These are phyloP conservation scores for Chaetomium sp. DNA, from an alignment of 2,329 filamentous ascomycete species.

Conservation along the genomic window DNA sequence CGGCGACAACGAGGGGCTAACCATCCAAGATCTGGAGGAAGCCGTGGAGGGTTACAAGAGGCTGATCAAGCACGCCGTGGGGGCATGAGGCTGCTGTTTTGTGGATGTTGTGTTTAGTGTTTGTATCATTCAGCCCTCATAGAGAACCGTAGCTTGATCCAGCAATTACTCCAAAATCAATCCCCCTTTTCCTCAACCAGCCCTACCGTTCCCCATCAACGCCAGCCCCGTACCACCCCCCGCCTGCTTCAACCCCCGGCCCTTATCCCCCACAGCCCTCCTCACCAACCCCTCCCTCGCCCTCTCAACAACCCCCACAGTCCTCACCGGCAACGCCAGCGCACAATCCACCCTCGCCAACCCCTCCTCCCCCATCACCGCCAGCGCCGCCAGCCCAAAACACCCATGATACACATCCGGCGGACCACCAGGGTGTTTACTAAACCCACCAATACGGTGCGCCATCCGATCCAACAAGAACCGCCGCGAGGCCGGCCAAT, in stretches of 20 bases:
- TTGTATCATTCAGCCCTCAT: background rate
- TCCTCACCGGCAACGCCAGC: slow-evolving; percentile 65
- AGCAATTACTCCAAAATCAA: background rate
- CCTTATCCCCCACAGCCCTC: slow-evolving; percentile 6
- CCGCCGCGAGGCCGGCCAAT: slow-evolving; percentile 54
- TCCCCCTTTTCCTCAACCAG: slow-evolving; percentile 9
- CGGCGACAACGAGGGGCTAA: slow-evolving; percentile 73
- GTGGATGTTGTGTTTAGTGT: background rate
- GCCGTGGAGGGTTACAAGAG: slow-evolving; percentile 75
- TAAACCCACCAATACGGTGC: slow-evolving; percentile 76
- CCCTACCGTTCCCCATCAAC: slow-evolving; percentile 15
- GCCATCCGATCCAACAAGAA: slow-evolving; percentile 84
- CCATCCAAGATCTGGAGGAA: slow-evolving; percentile 65
- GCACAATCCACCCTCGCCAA: slow-evolving; percentile 67
- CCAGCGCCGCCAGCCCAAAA: slow-evolving; percentile 74
- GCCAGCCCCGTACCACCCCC: slow-evolving; percentile 17
- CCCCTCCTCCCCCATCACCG: slow-evolving; percentile 62
- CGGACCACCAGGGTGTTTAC: slow-evolving; percentile 60
- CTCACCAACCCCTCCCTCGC: slow-evolving; percentile 38
- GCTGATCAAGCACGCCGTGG: slow-evolving; percentile 53
- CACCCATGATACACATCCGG: slow-evolving; percentile 86
- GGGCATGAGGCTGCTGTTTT: slow-evolving; percentile 6
- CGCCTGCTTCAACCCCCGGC: background rate
- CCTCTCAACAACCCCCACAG: slow-evolving; percentile 42
- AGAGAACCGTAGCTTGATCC: background rate